Evolutionary conservation across 176 grass and related monocot genomes (phyloP).

Genomic region (Zea mays): DNA sequence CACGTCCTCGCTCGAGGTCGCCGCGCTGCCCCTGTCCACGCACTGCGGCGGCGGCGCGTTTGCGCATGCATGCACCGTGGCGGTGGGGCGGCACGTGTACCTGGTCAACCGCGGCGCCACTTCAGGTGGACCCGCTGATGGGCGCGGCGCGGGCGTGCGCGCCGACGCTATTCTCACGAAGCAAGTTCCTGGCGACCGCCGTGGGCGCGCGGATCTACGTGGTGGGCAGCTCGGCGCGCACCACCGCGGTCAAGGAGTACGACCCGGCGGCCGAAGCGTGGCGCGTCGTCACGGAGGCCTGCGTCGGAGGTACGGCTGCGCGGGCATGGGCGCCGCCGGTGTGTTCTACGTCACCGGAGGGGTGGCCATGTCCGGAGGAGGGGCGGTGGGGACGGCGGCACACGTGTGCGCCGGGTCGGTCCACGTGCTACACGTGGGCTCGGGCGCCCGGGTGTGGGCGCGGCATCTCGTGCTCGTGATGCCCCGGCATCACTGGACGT

Average conservation of each 20-base stretch:
- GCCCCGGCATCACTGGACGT: no score
- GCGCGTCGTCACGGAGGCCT: slow-evolving; percentile 63
- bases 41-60: slow-evolving; percentile 3
- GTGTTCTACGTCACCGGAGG: slow-evolving; percentile 81
- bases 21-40: slow-evolving; percentile 36
- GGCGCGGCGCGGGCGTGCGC: slow-evolving; percentile 52
- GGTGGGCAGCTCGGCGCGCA: no score
- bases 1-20: not conserved
- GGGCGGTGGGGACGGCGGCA: slow-evolving; percentile 23
- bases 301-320: slow-evolving; percentile 67
- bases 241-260: no score
- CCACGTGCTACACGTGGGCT: slow-evolving; percentile 60
- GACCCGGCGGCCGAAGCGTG: slow-evolving; percentile 50
- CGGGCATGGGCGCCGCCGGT: slow-evolving; percentile 41
- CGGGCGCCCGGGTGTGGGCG: no score
- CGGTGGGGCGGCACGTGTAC: slow-evolving; percentile 53
- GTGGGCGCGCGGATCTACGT: no score
- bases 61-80: slow-evolving; percentile 60
- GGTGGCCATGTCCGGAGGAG: slow-evolving; percentile 28
- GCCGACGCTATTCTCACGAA: slow-evolving; percentile 47
- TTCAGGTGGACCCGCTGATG: slow-evolving; percentile 62
- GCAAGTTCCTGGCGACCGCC: no score
- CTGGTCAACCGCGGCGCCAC: slow-evolving; percentile 51
- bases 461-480: no score
- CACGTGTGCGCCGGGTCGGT: slow-evolving; percentile 72